Base-by-base conservation (phyloP, 345 rosid species). In the Trapa incisa region DNA sequence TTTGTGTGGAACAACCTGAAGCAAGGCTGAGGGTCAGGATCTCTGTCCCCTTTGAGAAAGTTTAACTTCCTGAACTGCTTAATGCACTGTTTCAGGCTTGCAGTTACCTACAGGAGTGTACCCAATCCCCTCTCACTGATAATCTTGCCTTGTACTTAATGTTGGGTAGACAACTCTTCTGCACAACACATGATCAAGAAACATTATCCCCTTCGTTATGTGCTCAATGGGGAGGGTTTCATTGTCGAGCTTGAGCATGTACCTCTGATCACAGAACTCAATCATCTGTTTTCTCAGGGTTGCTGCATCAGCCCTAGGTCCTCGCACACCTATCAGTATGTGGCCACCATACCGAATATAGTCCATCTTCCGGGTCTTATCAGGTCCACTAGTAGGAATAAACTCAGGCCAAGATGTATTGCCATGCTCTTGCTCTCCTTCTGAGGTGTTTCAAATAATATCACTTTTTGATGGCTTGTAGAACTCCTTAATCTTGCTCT, bases 391-490 rank as follows among this genome's bases (percentile, higher is more conserved):
- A n/a, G 97, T 93, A 0, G 97, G 97, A 52, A 93, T 97, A 66
- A 93, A 93, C 70, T 93, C 98, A 0, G 98, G 97, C 98, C 99
- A 93, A 38, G 96, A 93, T 43, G 97, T 88, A 71, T 88, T 93
- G 15, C 99, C 99, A 32, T 86, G 97, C 68, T 93, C 99, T 35
- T 79, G 82, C 79, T 88, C 98, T 69, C 97, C 97, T 75, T 88
- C 96, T 0, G 95, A 97, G 68, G 73, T 84, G 76, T 88, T 90
- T 97, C 97, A 93, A 70, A 91, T 87, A 57, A 90, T 97, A 78
- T 90, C 99, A 64, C 79, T 91, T 73, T 91, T 91, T 1, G 99
- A 93, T 60, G 97, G 97, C 70, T 48, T 74, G 81, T 91, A 94
- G 65, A 91, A 94, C 54, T 91, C 96, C 85, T 87, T 87, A 52